A percentile compares a stretch with the other conserved stretches of the same genome.
phyloP scores from a whole-genome alignment of 176 grass and related monocot genomes.

The Chrysopogon serrulatus region DNA sequence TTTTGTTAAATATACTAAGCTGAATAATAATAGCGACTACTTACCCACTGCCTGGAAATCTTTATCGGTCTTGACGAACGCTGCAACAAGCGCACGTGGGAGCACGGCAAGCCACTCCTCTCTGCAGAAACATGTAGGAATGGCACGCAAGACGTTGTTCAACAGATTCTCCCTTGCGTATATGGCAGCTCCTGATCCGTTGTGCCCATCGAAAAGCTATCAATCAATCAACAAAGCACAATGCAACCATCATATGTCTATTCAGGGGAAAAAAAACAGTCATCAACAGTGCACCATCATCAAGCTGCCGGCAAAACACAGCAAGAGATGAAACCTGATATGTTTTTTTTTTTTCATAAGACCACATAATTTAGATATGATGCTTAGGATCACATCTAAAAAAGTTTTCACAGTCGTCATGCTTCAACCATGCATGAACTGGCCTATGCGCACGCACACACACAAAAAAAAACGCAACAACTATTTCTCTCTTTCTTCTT shows the following conservation, averaged over 20 bases:
- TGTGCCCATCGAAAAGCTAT: slow-evolving; percentile 97
- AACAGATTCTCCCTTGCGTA: slow-evolving; percentile 79
- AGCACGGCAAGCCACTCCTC: slow-evolving; percentile 96
- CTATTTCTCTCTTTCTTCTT: background rate
- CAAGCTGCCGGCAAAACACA: slow-evolving; percentile 30
- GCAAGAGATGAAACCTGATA: background rate
- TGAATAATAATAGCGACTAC: background rate
- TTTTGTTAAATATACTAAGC: background rate
- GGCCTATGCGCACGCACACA: background rate
- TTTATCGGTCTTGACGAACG: slow-evolving; percentile 97
- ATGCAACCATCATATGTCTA: slow-evolving; percentile 44
- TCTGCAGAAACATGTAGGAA: slow-evolving; percentile 65
- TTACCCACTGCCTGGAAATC: slow-evolving; percentile 65
- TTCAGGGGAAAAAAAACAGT: background rate
- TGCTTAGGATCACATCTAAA: background rate
- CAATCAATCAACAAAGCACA: background rate
- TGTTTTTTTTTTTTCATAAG: background rate
- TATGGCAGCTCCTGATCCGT: slow-evolving; percentile 81
- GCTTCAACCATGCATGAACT: background rate
- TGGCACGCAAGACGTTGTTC: slow-evolving; percentile 75
- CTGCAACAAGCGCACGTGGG: slow-evolving; percentile 78
- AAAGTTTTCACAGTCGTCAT: background rate
- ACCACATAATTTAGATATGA: background rate
- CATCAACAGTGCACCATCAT: slow-evolving; percentile 13
- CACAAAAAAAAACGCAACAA: background rate